Evolutionary conservation across 768 basidiomycete genomes (phyloP), one percentile per base, ranked within the genome.

Genomic region (Collybia mongolica): DNA sequence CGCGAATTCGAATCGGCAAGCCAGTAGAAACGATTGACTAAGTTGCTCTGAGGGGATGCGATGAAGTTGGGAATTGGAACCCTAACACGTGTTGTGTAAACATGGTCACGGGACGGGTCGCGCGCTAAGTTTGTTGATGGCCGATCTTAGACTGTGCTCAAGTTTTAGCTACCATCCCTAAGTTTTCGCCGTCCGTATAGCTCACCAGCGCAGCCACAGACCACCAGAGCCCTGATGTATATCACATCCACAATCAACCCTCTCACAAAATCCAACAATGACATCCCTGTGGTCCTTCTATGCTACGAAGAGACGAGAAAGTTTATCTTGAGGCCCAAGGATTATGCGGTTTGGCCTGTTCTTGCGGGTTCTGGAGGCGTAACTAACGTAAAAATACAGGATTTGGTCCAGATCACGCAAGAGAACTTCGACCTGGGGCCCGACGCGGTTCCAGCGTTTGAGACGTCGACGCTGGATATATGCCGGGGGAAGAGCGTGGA

Each of bases 261-360:
- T 4, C 29, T 36, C 39, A 55, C 59, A 2, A 57, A 40, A 11
- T 53, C 59, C 11, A 46, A 49, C 0, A 45, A 46, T 24, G 63
- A 65, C 39, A 36, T 70, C 7, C 62, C 66, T 11, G 53, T 70
- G 0, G 53, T 61, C 2, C 37, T 69, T 19, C 61, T 65, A n/a
- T 49, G 44, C 7, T 63, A 48, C 23, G 39, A 48, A 11, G 49
- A 62, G n/a, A 50, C 48, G 6, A 51, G 58, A 4, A 65, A 63
- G 48, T 61, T 69, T 38, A 40, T 69, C 40, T 56, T 54, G 36
- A 51, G 65, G 39, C 60, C 61, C 2, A 54, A 57, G n/a, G 46
- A 55, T 23, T 65, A 65, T 36, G 44, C 54, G 35, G 67, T 66
- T 45, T 18, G 55, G 29, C n/a, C 19, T 11, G 26, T 6, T 18